A percentile compares a stretch with the other conserved stretches of the same genome.
phyloP scores from a whole-genome alignment of 2,329 filamentous ascomycete genomes.

The Coniochaeta hoffmannii region DNA sequence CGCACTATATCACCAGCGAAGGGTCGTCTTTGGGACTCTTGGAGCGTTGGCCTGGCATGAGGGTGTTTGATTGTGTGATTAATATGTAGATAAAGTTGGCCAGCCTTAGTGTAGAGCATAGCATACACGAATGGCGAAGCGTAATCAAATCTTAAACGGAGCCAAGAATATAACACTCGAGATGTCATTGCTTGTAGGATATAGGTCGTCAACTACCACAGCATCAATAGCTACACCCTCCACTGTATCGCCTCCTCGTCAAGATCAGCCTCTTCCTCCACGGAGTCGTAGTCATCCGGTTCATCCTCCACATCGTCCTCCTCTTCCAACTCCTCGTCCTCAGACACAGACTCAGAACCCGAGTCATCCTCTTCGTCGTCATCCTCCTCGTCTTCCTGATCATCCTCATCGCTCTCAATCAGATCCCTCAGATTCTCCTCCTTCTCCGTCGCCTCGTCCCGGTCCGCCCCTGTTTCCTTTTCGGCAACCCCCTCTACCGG shows the following conservation, averaged over 20 bases:
- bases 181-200: no score
- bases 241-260: constrained; percentile 7
- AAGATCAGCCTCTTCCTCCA: constrained; percentile 9
- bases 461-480: background rate
- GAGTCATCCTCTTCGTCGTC: constrained; percentile 10
- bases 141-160: background rate
- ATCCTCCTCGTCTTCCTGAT: constrained; percentile 6
- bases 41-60: background rate
- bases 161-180: background rate
- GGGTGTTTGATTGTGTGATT: background rate
- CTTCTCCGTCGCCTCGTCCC: constrained; percentile 9
- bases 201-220: no score
- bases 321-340: constrained; percentile 13
- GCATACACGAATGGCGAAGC: background rate
- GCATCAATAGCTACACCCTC: background rate
- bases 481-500: background rate
- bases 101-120: background rate
- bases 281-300: constrained; percentile 11
- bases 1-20: background rate
- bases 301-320: constrained; percentile 8
- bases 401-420: constrained; percentile 16
- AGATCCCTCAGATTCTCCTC: constrained; percentile 10
- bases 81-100: constrained; percentile 2
- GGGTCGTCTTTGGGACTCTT: background rate
- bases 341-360: constrained; percentile 9